Base-by-base conservation (phyloP, 2,329 filamentous ascomycete genomes). In the Decorospora gaudefroyi region DNA sequence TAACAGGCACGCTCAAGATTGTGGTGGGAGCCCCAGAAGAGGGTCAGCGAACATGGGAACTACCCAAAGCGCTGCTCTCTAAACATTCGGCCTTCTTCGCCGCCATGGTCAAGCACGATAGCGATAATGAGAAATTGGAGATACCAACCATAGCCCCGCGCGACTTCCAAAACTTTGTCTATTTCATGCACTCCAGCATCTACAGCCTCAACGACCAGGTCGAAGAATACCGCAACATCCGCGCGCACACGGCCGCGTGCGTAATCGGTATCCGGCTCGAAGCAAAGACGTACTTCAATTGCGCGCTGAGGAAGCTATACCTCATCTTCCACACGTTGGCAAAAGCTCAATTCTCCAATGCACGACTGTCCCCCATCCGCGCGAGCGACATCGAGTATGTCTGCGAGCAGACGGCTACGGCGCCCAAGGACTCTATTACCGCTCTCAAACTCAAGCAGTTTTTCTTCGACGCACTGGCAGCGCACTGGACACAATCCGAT, bases 101-200 rank as follows among this genome's bases (percentile, higher is more conserved):
- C 18, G 21, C 18, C 2, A 22, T 40, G 15, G 25, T 44, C 15
- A 15, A 6, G 12, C 15, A 34, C 3, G 12, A 22, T 28, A 5
- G 23, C 29, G n/a, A n/a, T n/a, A n/a, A n/a, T 23, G 6, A 37
- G 4, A 6, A n/a, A n/a, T n/a, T 39, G 11, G 9, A 17, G 1
- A 31, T 57, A 2, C 18, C 23, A n/a, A 9, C 30, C 16, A 32
- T 42, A 12, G 15, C 34, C 2, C 21, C 49, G 7, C 30, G 26
- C 11, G 37, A 36, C 25, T 59, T 60, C 23, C 39, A 53, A 7
- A 51, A 58, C 41, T 58, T 55, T 37, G 31, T 56, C 16, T 45
- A 51, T 16, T 62, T 51, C 30, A 38, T 51, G 18, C 28, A 49
- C 27, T 52, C 46, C 23, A 55, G 29, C 42, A 58, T 61, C 25